Evolutionary conservation across 2,329 filamentous ascomycete genomes (phyloP).

Genomic region (Xylariaceae sp.): DNA sequence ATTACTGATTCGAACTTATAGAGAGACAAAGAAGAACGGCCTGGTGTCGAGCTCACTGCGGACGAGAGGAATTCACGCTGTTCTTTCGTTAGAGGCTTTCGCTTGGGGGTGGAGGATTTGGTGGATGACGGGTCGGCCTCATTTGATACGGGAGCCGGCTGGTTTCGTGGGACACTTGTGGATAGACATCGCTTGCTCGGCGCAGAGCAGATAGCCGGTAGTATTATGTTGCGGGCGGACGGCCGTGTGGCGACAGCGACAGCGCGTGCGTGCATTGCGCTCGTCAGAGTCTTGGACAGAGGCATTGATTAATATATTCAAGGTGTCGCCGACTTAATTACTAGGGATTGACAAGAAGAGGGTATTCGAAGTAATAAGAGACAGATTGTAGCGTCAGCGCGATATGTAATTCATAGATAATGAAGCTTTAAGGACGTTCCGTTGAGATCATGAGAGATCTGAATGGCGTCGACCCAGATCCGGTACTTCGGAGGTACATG

Average conservation of each 20-base stretch:
- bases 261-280: constrained; percentile 20
- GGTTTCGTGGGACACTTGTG: constrained; percentile 20
- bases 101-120: constrained; percentile 35
- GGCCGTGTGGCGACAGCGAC: constrained; percentile 5
- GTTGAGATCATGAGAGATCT: background rate
- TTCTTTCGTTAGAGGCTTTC: constrained; percentile 59
- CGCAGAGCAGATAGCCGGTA: constrained; percentile 32
- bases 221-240: constrained; percentile 36
- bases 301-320: constrained; percentile 23
- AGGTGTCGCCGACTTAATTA: background rate
- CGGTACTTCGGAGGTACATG: background rate
- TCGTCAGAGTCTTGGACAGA: constrained; percentile 19
- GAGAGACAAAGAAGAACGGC: background rate
- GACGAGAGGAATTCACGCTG: constrained; percentile 72
- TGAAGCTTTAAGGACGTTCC: background rate
- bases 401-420: background rate
- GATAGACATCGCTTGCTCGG: constrained; percentile 25
- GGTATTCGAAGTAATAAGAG: background rate
- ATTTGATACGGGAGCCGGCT: constrained; percentile 22
- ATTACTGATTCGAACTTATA: background rate
- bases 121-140: constrained; percentile 24
- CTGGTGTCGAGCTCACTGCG: constrained; percentile 47
- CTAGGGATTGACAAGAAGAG: background rate
- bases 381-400: background rate
- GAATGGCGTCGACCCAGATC: background rate